These are phyloP conservation scores for Schwanniomyces pseudopolymorphus DNA, from an alignment of 805 yeast species.

Conservation along the genomic window DNA sequence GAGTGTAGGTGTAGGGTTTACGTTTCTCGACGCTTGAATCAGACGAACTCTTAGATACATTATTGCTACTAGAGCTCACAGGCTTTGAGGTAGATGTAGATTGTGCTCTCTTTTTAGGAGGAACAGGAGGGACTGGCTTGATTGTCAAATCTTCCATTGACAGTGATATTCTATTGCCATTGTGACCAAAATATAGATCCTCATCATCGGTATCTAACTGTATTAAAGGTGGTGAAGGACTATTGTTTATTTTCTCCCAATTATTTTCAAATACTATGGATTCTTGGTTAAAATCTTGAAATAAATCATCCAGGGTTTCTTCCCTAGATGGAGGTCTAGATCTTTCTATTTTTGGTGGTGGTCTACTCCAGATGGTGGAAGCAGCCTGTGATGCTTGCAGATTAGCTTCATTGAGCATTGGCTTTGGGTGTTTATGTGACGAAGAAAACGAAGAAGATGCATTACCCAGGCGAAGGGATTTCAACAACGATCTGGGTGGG, in stretches of 20 bases:
- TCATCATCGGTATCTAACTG: slow-evolving; percentile 66
- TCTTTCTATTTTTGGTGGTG: slow-evolving; percentile 7
- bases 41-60: slow-evolving; percentile 22
- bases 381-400: slow-evolving; percentile 32
- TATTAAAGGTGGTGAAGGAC: slow-evolving; percentile 48
- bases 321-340: slow-evolving; percentile 9
- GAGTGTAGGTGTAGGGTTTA: slow-evolving; percentile 31
- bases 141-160: slow-evolving; percentile 24
- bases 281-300: slow-evolving; percentile 43
- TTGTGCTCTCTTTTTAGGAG: slow-evolving; percentile 8
- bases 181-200: slow-evolving; percentile 3
- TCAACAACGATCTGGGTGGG: slow-evolving; percentile 27
- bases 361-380: slow-evolving; percentile 27
- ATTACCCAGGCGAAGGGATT: slow-evolving; percentile 25
- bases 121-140: slow-evolving; percentile 8
- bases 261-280: slow-evolving; percentile 18
- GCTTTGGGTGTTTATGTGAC: slow-evolving; percentile 8
- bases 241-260: slow-evolving; percentile 27
- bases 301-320: slow-evolving; percentile 17
- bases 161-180: slow-evolving; percentile 8
- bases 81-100: slow-evolving; percentile 16
- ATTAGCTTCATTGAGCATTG: slow-evolving; percentile 4
- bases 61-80: slow-evolving; percentile 8
- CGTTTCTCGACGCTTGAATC: slow-evolving; percentile 14
- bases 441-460: slow-evolving; percentile 1